Percentiles rank a stretch among this genome's conserved stretches.
Conservation (phyloP, 2,329 filamentous ascomycete species). For the Blastomyces percursus region DNA sequence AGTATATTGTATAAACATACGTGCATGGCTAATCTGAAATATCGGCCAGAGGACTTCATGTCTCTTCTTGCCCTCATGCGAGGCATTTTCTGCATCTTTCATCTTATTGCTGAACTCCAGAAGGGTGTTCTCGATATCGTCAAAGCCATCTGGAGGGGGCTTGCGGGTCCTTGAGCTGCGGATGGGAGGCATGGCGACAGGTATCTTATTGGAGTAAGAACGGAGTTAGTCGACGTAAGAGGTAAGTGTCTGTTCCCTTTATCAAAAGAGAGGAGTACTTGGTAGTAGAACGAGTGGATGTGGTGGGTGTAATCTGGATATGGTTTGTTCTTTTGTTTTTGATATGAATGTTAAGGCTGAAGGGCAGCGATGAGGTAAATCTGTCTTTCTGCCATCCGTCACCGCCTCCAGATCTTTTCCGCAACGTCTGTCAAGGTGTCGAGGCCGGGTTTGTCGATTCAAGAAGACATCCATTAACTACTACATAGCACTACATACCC, state of each 20-base stretch:
- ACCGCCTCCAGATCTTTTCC: constrained; percentile 19
- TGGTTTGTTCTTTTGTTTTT: background rate
- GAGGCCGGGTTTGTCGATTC: no score
- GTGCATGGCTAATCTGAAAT: constrained; percentile 92
- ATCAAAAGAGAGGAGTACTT: background rate
- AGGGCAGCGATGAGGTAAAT: constrained; percentile 7
- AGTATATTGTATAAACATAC: constrained; percentile 37
- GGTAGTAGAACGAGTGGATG: background rate
- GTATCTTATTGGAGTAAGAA: background rate
- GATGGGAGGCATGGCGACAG: constrained; percentile 46
- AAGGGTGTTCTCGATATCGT: constrained; percentile 57
- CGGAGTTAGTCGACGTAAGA: no score
- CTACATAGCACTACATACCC: background rate
- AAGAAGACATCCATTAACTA: background rate
- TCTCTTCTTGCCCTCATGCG: constrained; percentile 66
- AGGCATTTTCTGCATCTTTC: constrained; percentile 78
- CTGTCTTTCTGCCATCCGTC: constrained; percentile 18
- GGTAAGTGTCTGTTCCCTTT: background rate
- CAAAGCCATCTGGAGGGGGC: constrained; percentile 55
- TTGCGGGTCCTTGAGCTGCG: constrained; percentile 51
- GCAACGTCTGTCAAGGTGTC: no score
- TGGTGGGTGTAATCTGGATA: background rate
- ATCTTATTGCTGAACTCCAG: constrained; percentile 58
- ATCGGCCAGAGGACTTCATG: constrained; percentile 94
- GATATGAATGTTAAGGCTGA: background rate